phyloP scores from a whole-genome alignment of 208 protist genomes.

The Strigomonas culicis region DNA sequence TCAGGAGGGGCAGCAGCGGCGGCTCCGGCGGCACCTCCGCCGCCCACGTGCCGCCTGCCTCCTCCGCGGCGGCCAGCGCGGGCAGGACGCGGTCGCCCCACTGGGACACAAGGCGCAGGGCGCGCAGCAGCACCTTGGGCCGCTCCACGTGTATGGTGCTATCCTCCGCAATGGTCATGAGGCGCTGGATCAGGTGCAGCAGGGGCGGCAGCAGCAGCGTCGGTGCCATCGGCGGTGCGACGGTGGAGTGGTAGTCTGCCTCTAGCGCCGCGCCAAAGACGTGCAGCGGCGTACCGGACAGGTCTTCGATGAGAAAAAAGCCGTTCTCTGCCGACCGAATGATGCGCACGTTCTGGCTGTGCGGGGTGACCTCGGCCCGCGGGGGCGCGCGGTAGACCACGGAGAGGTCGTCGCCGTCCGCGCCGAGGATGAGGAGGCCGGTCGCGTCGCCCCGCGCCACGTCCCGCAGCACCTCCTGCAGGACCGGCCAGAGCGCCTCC shows the following conservation, averaged over 20 bases:
- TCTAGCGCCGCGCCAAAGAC: slow-evolving; percentile 53
- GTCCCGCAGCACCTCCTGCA: slow-evolving; percentile 22
- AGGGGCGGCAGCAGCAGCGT: background rate
- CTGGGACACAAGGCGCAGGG: slow-evolving; percentile 30
- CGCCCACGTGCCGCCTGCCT: background rate
- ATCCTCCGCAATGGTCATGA: background rate
- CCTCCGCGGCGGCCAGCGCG: background rate
- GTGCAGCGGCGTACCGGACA: slow-evolving; percentile 26
- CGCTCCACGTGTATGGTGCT: slow-evolving; percentile 8
- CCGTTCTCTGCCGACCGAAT: slow-evolving; percentile 39
- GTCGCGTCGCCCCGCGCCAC: slow-evolving; percentile 14
- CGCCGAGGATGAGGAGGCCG: slow-evolving; percentile 59
- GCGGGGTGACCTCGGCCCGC: slow-evolving; percentile 21
- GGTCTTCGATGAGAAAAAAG: slow-evolving; percentile 42
- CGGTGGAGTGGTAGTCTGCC: slow-evolving; percentile 20
- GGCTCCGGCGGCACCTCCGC: too few species aligned
- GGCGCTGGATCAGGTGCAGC: background rate
- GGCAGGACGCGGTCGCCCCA: background rate
- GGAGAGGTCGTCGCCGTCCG: slow-evolving; percentile 71
- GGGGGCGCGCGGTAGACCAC: slow-evolving; percentile 54
- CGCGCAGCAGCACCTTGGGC: slow-evolving; percentile 28
- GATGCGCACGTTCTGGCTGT: slow-evolving; percentile 28
- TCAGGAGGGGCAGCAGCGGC: background rate
- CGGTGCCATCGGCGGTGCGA: background rate
- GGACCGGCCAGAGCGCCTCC: slow-evolving; percentile 29